Percentiles rank a stretch among this genome's conserved stretches.
phyloP scores from a whole-genome alignment of 805 yeast species.

The Ogataea wickerhamii region DNA sequence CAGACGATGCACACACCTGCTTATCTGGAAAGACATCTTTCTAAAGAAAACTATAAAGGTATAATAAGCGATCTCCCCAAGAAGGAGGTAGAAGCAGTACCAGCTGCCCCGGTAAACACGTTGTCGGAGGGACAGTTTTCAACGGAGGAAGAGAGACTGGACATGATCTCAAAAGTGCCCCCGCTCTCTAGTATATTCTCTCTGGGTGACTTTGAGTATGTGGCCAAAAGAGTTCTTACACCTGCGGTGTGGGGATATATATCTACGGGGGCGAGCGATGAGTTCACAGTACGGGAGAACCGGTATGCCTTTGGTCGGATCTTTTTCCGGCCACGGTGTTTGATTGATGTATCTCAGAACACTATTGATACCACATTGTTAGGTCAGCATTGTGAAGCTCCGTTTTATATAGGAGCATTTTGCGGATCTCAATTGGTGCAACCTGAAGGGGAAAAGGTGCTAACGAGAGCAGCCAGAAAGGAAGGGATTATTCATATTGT shows the following conservation, averaged over 20 bases:
- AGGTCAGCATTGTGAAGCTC: conserved; percentile 59
- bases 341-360: conserved; percentile 69
- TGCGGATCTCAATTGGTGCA: conserved; percentile 85
- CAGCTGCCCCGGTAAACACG: conserved; percentile 15
- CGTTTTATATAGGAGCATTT: conserved; percentile 87
- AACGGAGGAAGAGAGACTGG: conserved; percentile 36
- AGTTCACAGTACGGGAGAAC: conserved; percentile 78
- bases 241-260: conserved; percentile 84
- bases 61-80: conserved; percentile 29
- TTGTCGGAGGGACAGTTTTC: conserved; percentile 9
- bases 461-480: conserved; percentile 67
- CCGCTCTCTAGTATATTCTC: conserved; percentile 64
- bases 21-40: conserved; percentile 24
- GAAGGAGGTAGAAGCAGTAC: conserved; percentile 28
- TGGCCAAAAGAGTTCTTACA: conserved; percentile 72
- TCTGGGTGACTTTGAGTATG: conserved; percentile 77
- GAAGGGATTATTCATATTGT: conserved; percentile 74
- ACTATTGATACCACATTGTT: conserved; percentile 62
- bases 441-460: conserved; percentile 78
- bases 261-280: conserved; percentile 86
- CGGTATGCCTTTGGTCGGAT: conserved; percentile 80
- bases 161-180: conserved; percentile 51
- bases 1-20: conserved; percentile 26
- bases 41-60: conserved; percentile 34
- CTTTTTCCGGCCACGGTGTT: conserved; percentile 76